Percentiles rank a stretch among this genome's conserved stretches.
These are phyloP conservation scores for Aspergillus leporis DNA, from an alignment of 495 filamentous ascomycete species.

Conservation along the genomic window DNA sequence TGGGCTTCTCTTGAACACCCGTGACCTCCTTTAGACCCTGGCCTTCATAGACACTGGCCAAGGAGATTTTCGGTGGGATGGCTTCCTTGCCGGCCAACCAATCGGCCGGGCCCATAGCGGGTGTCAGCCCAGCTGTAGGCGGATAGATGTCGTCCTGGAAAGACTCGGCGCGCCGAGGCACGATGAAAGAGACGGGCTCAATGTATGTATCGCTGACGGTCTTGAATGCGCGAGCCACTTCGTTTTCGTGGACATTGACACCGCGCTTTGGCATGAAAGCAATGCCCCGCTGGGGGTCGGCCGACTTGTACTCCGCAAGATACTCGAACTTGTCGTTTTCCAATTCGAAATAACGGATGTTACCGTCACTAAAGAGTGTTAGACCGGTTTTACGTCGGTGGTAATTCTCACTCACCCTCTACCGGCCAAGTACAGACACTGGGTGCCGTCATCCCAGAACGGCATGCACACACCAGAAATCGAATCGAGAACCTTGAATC, in stretches of 20 bases:
- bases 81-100: constrained; percentile 86
- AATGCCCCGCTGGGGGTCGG: constrained; percentile 89
- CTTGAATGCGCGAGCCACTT: constrained; percentile 94
- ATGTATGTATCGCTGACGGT: constrained; percentile 92
- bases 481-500: constrained; percentile 84
- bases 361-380: constrained; percentile 71
- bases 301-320: constrained; percentile 92
- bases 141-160: constrained; percentile 99
- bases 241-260: constrained; percentile 94
- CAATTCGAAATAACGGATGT: constrained; percentile 97
- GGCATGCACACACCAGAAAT: constrained; percentile 99
- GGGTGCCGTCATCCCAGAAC: constrained; percentile 97
- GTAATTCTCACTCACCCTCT: constrained; percentile 71
- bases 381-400: constrained; percentile 11
- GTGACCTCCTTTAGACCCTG: constrained; percentile 70
- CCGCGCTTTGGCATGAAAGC: constrained; percentile 95
- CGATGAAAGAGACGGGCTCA: constrained; percentile 96
- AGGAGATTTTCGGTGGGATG: constrained; percentile 84
- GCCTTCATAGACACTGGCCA: constrained; percentile 89
- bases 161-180: constrained; percentile 89
- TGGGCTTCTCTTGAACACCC: constrained; percentile 66
- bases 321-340: constrained; percentile 97
- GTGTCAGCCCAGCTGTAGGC: constrained; percentile 71
- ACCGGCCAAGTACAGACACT: constrained; percentile 90
- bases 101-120: constrained; percentile 75